Conservation (phyloP, 495 filamentous ascomycete species). For the Amorphotheca resinae region DNA sequence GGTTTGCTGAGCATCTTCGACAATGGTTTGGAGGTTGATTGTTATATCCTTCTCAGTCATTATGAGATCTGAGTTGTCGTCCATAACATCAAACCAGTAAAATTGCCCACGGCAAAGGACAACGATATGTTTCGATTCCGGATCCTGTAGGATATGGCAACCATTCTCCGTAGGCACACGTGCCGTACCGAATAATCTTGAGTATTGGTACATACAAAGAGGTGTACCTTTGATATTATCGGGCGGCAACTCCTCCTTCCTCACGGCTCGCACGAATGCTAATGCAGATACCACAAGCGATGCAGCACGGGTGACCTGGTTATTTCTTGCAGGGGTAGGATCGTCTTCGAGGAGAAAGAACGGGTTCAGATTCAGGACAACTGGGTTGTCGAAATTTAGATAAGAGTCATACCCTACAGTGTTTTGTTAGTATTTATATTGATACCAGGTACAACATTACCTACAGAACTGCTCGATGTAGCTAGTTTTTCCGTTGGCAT, state of each 20-base stretch:
- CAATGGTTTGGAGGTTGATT: slow-evolving; percentile 82
- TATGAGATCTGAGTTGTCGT: slow-evolving; percentile 87
- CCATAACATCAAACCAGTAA: slow-evolving; percentile 97
- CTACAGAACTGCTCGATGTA: slow-evolving; percentile 99
- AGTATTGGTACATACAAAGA: slow-evolving; percentile 96
- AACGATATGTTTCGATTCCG: slow-evolving; percentile 79
- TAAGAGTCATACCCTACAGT: slow-evolving; percentile 93
- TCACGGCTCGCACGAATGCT: slow-evolving; percentile 84
- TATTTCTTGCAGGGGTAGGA: slow-evolving; percentile 87
- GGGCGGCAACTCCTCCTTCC: slow-evolving; percentile 84
- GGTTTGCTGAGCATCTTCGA: slow-evolving; percentile 78
- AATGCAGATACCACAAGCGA: slow-evolving; percentile 84
- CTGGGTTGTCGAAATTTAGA: slow-evolving; percentile 93
- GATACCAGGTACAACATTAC: slow-evolving; percentile 24
- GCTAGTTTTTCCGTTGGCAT: slow-evolving; percentile 85
- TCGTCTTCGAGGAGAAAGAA: slow-evolving; percentile 98
- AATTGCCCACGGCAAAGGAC: slow-evolving; percentile 93
- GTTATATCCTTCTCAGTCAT: slow-evolving; percentile 95
- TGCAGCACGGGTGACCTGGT: slow-evolving; percentile 89
- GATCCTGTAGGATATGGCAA: slow-evolving; percentile 91
- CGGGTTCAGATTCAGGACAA: slow-evolving; percentile 93
- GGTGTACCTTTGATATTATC: slow-evolving; percentile 74
- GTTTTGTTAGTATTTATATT: slow-evolving; percentile 3
- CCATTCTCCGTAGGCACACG: slow-evolving; percentile 90
- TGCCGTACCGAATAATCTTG: slow-evolving; percentile 87